Conservation (phyloP, 78 protist species). For the Tieghemostelium lacteum region DNA sequence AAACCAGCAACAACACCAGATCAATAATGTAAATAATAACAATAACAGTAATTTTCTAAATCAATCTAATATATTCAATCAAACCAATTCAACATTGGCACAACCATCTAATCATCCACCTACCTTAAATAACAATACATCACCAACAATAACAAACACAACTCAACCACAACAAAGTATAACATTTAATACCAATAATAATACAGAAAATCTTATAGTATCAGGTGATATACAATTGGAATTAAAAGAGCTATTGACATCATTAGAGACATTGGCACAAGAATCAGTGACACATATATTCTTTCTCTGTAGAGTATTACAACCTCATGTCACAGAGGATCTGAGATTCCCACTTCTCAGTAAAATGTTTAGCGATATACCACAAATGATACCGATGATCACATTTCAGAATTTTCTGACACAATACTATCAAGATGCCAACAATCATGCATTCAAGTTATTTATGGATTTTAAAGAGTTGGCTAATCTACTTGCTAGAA, state of each 20-base stretch:
- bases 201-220: slow-evolving; percentile 7
- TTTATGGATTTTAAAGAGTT: slow-evolving; percentile 78
- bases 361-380: slow-evolving; percentile 79
- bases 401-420: not conserved
- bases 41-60: not conserved
- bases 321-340: slow-evolving; percentile 61
- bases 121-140: not conserved
- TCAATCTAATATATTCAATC: too few relatives aligned
- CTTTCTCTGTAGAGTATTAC: slow-evolving; percentile 43
- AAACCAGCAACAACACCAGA: not conserved
- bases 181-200: not conserved
- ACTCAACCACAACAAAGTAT: slow-evolving; percentile 10
- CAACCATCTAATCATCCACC: too few relatives aligned
- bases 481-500: slow-evolving; percentile 29
- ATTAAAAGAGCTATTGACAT: slow-evolving; percentile 9
- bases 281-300: slow-evolving; percentile 55
- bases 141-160: not conserved
- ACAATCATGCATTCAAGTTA: slow-evolving; percentile 67
- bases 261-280: slow-evolving; percentile 14
- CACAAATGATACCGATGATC: slow-evolving; percentile 52
- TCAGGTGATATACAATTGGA: slow-evolving; percentile 20
- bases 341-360: slow-evolving; percentile 37
- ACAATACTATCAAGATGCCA: slow-evolving; percentile 16
- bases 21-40: not conserved
- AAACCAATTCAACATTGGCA: too few relatives aligned